Evolutionary conservation across 1,284 basidiomycete genomes (phyloP).

Genomic region (Entoloma clypeatum): DNA sequence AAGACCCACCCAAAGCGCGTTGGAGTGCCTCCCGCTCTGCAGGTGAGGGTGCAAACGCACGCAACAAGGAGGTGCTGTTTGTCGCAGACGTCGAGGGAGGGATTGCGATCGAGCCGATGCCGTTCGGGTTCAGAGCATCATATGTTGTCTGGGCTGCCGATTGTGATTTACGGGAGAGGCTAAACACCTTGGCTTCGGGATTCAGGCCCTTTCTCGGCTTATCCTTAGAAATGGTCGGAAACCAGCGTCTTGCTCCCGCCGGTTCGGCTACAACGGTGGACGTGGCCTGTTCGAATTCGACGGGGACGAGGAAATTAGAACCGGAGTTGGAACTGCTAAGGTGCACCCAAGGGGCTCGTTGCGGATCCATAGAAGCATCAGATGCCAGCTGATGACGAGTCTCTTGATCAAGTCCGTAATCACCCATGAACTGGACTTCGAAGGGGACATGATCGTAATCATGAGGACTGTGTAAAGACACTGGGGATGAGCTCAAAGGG

Average conservation of each 20-base stretch:
- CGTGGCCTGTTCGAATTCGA: constrained; percentile 18
- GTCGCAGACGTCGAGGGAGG: constrained; percentile 40
- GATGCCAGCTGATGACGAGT: constrained; percentile 12
- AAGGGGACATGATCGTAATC: constrained; percentile 38
- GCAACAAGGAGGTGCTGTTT: constrained; percentile 54
- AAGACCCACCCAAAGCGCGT: constrained; percentile 63
- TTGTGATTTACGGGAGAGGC: constrained; percentile 37
- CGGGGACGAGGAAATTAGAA: constrained; percentile 17
- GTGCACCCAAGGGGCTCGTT: constrained; percentile 32
- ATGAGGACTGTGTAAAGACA: constrained; percentile 28
- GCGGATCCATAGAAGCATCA: constrained; percentile 28
- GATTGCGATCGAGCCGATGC: constrained; percentile 37
- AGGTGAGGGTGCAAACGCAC: constrained; percentile 78
- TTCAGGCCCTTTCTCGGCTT: constrained; percentile 66
- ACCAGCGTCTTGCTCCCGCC: constrained; percentile 44
- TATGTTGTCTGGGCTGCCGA: constrained; percentile 27
- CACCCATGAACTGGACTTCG: constrained; percentile 38
- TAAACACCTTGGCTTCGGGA: constrained; percentile 83
- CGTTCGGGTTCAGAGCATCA: constrained; percentile 57
- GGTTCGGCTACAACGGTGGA: constrained; percentile 22
- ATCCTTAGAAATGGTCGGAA: constrained; percentile 40
- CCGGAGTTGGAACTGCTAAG: constrained; percentile 42
- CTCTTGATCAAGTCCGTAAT: constrained; percentile 13
- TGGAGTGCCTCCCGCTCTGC: constrained; percentile 77
- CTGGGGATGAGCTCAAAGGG: constrained; percentile 28